phyloP scores from a whole-genome alignment of 768 basidiomycete species.

The Mycena crocata region DNA sequence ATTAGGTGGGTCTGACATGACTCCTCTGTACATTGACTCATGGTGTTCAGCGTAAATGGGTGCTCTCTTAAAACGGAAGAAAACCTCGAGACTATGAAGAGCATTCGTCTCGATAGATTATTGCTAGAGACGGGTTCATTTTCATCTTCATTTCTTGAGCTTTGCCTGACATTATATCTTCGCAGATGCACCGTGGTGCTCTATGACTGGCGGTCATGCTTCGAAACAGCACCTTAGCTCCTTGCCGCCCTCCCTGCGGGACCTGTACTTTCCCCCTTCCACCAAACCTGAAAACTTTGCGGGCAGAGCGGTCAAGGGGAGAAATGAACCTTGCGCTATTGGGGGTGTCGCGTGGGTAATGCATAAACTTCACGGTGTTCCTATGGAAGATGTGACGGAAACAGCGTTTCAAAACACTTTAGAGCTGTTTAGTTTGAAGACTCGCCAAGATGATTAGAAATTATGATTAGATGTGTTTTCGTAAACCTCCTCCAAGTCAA shows the following conservation, averaged over 20 bases:
- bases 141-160: background rate
- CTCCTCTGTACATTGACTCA: background rate
- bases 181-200: slow-evolving; percentile 79
- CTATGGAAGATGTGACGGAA: slow-evolving; percentile 67
- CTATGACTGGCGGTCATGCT: slow-evolving; percentile 74
- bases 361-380: slow-evolving; percentile 55
- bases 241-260: slow-evolving; percentile 58
- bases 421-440: slow-evolving; percentile 62
- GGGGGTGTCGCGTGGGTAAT: slow-evolving; percentile 83
- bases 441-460: background rate
- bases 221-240: slow-evolving; percentile 62
- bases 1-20: slow-evolving; percentile 54
- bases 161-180: background rate
- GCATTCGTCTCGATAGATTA: slow-evolving; percentile 68
- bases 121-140: slow-evolving; percentile 80
- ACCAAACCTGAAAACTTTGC: slow-evolving; percentile 70
- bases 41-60: slow-evolving; percentile 67
- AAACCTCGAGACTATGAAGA: slow-evolving; percentile 65
- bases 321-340: slow-evolving; percentile 77
- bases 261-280: slow-evolving; percentile 62
- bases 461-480: too few relatives aligned
- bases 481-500: too few relatives aligned
- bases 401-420: slow-evolving; percentile 74
- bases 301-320: slow-evolving; percentile 77
- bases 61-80: slow-evolving; percentile 81